These are phyloP conservation scores for Yamadazyma triangularis DNA, from an alignment of 1,139 yeast genomes.

Conservation along the genomic window DNA sequence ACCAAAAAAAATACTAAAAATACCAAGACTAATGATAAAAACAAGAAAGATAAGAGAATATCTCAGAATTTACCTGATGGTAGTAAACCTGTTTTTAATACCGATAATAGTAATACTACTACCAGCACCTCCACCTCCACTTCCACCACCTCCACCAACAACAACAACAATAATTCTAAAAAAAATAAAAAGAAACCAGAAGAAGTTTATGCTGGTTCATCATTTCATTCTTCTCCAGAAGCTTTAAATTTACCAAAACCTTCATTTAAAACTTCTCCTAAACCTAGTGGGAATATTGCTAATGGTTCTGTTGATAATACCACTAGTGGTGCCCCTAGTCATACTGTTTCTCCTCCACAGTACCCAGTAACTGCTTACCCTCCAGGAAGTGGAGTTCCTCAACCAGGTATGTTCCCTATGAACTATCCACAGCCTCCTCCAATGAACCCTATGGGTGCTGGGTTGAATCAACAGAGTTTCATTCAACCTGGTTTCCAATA, in stretches of 20 bases:
- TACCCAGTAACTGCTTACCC: slow-evolving; percentile 23
- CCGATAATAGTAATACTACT: slow-evolving; percentile 5
- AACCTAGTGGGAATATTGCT: slow-evolving; percentile 6
- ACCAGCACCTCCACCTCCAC: slow-evolving; percentile 8
- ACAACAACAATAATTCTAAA: slow-evolving; percentile 8
- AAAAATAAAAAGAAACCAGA: slow-evolving; percentile 13
- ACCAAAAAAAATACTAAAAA: slow-evolving; percentile 21
- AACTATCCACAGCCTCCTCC: slow-evolving; percentile 9
- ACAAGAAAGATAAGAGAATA: slow-evolving; percentile 1
- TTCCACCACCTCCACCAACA: no score
- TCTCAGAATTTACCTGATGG: slow-evolving; percentile 23
- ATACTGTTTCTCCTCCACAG: slow-evolving; percentile 14
- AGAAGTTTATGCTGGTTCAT: slow-evolving; percentile 52
- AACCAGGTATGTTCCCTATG: slow-evolving; percentile 2
- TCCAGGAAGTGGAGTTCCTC: slow-evolving; percentile 1
- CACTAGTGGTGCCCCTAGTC: slow-evolving; percentile 4
- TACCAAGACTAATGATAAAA: slow-evolving; percentile 9
- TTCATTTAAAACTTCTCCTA: slow-evolving; percentile 38
- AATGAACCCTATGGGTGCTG: no score
- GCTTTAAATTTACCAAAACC: slow-evolving; percentile 57
- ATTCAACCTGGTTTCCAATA: slow-evolving; percentile 25
- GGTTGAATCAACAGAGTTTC: no score
- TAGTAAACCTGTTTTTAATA: slow-evolving; percentile 25
- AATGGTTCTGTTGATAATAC: slow-evolving; percentile 3
- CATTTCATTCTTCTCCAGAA: slow-evolving; percentile 55